Percentiles rank a stretch among this genome's conserved stretches.
phyloP scores from a whole-genome alignment of 2,329 filamentous ascomycete species.

The Verticillium nonalfalfae region DNA sequence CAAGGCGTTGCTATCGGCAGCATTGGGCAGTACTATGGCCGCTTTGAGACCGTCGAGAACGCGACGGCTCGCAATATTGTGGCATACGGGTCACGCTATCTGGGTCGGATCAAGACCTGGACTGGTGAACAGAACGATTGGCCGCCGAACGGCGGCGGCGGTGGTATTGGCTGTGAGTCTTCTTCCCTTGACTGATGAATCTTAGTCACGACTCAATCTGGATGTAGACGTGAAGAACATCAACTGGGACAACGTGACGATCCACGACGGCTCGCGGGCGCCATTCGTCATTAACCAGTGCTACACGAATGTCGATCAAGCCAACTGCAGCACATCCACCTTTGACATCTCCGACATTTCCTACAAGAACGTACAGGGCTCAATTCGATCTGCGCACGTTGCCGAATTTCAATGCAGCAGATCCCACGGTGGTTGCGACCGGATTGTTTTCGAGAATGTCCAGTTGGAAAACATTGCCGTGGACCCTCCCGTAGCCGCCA shows the following conservation, averaged over 20 bases:
- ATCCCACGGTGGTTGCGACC: not conserved
- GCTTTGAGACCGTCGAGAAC: no score
- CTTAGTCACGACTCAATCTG: no score
- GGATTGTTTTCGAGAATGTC: not conserved
- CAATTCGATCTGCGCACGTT: not conserved
- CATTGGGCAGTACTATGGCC: no score
- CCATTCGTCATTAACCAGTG: conserved; percentile 3
- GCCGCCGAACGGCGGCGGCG: no score
- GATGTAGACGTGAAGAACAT: conserved; percentile 2
- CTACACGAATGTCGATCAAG: not conserved
- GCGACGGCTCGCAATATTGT: no score
- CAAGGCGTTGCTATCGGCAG: no score
- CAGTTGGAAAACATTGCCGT: not conserved
- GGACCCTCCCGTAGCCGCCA: not conserved
- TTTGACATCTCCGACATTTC: conserved; percentile 2
- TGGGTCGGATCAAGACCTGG: no score
- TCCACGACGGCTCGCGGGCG: conserved; percentile 1
- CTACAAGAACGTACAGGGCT: not conserved
- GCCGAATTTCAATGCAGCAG: conserved; percentile 2
- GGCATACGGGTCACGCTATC: no score
- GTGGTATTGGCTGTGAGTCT: no score
- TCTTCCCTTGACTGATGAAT: no score
- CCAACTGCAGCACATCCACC: not conserved
- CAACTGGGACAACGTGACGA: conserved; percentile 2
- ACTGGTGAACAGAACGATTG: no score